These are phyloP conservation scores for Vitis hybrid DNA, from an alignment of 177 flowering plant species.

Conservation along the genomic window DNA sequence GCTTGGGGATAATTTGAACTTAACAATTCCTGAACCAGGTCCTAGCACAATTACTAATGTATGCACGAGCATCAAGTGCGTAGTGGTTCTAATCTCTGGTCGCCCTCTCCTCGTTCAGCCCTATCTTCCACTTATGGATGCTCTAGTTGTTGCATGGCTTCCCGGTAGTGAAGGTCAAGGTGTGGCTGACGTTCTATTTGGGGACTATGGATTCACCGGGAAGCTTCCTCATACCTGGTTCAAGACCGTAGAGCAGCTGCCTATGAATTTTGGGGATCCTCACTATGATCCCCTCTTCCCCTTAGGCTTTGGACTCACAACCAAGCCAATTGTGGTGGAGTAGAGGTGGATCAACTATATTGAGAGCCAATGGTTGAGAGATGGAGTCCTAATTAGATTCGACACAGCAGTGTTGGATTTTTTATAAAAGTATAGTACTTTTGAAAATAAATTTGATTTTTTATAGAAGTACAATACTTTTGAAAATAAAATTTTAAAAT, in stretches of 20 bases:
- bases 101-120: conserved; percentile 9
- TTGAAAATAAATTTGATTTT: no score
- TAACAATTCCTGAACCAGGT: conserved; percentile 20
- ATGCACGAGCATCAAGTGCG: conserved; percentile 21
- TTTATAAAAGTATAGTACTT: no score
- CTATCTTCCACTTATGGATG: conserved; percentile 2
- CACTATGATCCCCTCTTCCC: conserved; percentile 9
- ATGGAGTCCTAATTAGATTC: no score
- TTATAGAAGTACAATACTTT: no score
- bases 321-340: neutral
- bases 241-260: no score
- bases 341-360: no score
- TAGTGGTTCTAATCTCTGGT: conserved; percentile 12
- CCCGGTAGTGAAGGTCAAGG: conserved; percentile 20
- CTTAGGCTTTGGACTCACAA: conserved; percentile 4
- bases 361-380: no score
- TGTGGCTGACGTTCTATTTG: conserved; percentile 11
- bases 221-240: no score
- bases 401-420: no score
- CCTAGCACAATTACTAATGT: conserved; percentile 5
- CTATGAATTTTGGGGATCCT: conserved; percentile 16
- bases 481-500: no score
- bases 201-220: no score
- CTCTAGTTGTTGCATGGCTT: conserved; percentile 17
- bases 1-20: conserved; percentile 10